phyloP scores from a whole-genome alignment of 2,329 filamentous ascomycete species.

The Mariannaea elegans region DNA sequence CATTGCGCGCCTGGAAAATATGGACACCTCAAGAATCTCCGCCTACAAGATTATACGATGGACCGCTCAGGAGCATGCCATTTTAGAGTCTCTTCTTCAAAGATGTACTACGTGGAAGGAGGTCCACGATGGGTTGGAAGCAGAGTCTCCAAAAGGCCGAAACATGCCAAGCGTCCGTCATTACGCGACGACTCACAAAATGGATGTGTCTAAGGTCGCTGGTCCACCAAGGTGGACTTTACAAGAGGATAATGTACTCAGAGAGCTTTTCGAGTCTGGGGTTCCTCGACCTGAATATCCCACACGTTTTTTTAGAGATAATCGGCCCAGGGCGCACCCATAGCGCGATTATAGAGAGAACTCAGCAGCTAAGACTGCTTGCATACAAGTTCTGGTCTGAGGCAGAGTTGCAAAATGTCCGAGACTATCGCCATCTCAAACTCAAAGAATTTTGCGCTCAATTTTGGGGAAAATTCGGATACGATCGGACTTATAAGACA shows the following conservation, averaged over 20 bases:
- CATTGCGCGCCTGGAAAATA: not conserved
- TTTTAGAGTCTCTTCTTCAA: not conserved
- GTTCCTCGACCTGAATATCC: not conserved
- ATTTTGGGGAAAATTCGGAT: constrained; percentile 9
- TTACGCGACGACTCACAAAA: constrained; percentile 9
- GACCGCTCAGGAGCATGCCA: not conserved
- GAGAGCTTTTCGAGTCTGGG: constrained; percentile 1
- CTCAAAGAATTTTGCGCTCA: not conserved
- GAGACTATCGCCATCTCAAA: not conserved
- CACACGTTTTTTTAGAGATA: not conserved
- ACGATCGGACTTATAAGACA: constrained; percentile 1
- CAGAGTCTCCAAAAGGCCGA: constrained; percentile 5
- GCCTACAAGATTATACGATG: not conserved
- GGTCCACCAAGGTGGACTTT: constrained; percentile 6
- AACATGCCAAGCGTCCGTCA: not conserved
- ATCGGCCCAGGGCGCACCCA: not conserved
- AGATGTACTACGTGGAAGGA: not conserved
- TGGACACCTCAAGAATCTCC: not conserved
- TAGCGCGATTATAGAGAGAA: constrained; percentile 2
- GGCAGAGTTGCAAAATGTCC: not conserved
- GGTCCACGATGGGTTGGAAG: not conserved
- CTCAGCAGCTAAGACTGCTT: not conserved
- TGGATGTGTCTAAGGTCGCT: constrained; percentile 4
- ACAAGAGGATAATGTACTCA: constrained; percentile 10
- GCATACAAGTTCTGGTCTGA: not conserved